These are phyloP conservation scores for Platismatia glauca DNA, from an alignment of 495 filamentous ascomycete genomes.

Conservation along the genomic window DNA sequence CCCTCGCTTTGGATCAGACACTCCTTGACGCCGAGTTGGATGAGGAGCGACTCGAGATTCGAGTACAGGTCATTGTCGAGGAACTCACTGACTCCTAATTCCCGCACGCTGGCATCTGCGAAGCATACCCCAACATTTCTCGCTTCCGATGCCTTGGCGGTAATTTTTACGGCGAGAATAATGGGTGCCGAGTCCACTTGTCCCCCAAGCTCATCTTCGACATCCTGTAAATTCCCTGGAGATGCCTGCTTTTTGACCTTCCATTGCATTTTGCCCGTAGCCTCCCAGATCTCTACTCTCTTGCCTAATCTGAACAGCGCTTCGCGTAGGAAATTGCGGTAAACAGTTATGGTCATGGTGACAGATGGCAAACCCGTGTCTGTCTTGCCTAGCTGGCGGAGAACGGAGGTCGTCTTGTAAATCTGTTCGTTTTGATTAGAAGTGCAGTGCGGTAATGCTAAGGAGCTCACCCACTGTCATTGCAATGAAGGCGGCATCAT, in stretches of 20 bases:
- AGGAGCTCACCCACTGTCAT: constrained; percentile 48
- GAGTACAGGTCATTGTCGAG: constrained; percentile 97
- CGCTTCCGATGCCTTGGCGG: constrained; percentile 74
- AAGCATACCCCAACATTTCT: constrained; percentile 92
- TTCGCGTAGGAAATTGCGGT: constrained; percentile 90
- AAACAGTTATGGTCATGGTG: constrained; percentile 86
- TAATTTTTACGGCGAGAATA: constrained; percentile 88
- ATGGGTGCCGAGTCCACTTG: constrained; percentile 84
- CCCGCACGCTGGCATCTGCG: constrained; percentile 91
- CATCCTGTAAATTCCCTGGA: constrained; percentile 91
- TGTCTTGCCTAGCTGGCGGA: constrained; percentile 76
- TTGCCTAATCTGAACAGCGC: constrained; percentile 85
- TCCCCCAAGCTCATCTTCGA: constrained; percentile 90
- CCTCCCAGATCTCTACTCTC: constrained; percentile 82
- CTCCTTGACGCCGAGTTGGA: constrained; percentile 93
- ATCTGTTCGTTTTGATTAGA: constrained; percentile 41
- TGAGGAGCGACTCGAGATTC: constrained; percentile 92
- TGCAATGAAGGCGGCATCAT: constrained; percentile 90
- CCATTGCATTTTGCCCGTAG: constrained; percentile 72
- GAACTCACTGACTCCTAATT: constrained; percentile 95
- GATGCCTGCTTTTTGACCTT: constrained; percentile 85
- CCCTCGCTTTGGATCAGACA: constrained; percentile 72
- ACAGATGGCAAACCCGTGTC: constrained; percentile 83
- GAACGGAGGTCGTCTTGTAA: constrained; percentile 94
- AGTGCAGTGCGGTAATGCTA: background rate